These are phyloP conservation scores for Silene noctiflora DNA, from an alignment of 179 eudicot genomes.

Conservation along the genomic window DNA sequence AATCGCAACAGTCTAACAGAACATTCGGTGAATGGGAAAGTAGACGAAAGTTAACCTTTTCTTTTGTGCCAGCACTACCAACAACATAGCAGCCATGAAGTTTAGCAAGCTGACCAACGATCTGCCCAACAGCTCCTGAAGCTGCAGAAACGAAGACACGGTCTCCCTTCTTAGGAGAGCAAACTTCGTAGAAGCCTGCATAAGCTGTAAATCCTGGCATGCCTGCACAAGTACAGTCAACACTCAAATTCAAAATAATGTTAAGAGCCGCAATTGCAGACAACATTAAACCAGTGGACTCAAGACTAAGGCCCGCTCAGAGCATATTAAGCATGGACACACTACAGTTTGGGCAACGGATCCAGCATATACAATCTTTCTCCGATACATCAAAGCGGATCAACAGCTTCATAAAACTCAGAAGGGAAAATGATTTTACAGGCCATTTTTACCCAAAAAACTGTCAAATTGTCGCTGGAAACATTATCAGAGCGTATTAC, in stretches of 20 bases:
- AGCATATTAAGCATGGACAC: no score
- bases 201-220: constrained; percentile 85
- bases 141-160: constrained; percentile 69
- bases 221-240: constrained; percentile 34
- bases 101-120: constrained; percentile 71
- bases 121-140: constrained; percentile 75
- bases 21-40: not conserved
- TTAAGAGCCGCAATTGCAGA: not conserved
- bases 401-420: not conserved
- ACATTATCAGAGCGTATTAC: no score
- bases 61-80: constrained; percentile 68
- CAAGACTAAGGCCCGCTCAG: no score
- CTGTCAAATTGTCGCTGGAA: not conserved
- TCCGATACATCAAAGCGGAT: no score
- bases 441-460: not conserved
- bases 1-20: not conserved
- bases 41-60: constrained; percentile 38
- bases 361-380: no score
- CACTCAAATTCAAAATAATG: not conserved
- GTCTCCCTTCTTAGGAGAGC: constrained; percentile 56
- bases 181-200: constrained; percentile 60
- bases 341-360: no score
- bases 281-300: not conserved
- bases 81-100: constrained; percentile 65
- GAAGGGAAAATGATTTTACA: not conserved